phyloP scores from a whole-genome alignment of 192 early-diverging fungal genomes.

The Paraglomus brasilianum region DNA sequence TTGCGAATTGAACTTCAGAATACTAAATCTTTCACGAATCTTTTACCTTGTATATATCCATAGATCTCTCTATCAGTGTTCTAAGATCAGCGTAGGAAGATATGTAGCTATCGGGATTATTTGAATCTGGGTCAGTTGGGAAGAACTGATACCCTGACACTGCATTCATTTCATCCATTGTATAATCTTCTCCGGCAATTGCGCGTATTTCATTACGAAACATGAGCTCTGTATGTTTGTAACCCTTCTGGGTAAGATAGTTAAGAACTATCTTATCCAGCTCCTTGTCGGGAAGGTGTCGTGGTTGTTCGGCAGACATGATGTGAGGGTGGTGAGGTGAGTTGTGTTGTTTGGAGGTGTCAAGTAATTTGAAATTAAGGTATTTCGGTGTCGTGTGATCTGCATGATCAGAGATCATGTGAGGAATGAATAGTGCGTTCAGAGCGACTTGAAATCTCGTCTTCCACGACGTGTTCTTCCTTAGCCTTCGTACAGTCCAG shows the following conservation, averaged over 20 bases:
- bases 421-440: too few species aligned
- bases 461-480: too few species aligned
- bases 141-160: slow-evolving; percentile 65
- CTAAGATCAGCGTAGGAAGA: slow-evolving; percentile 74
- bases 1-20: not conserved
- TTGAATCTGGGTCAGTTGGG: slow-evolving; percentile 57
- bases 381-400: too few species aligned
- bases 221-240: slow-evolving; percentile 62
- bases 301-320: slow-evolving; percentile 23
- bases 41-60: slow-evolving; percentile 89
- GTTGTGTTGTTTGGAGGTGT: too few species aligned
- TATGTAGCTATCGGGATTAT: slow-evolving; percentile 80
- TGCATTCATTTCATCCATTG: slow-evolving; percentile 54
- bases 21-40: not conserved
- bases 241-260: slow-evolving; percentile 69
- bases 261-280: slow-evolving; percentile 64
- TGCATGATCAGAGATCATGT: too few species aligned
- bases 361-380: too few species aligned
- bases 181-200: slow-evolving; percentile 29
- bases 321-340: too few species aligned
- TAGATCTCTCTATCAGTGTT: slow-evolving; percentile 89
- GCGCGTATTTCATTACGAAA: slow-evolving; percentile 59
- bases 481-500: too few species aligned
- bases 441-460: too few species aligned
- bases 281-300: slow-evolving; percentile 31